A percentile compares a stretch with the other conserved stretches of the same genome.
These are phyloP conservation scores for Trebouxia sp. DNA, from an alignment of 139 green algal genomes.

Conservation along the genomic window DNA sequence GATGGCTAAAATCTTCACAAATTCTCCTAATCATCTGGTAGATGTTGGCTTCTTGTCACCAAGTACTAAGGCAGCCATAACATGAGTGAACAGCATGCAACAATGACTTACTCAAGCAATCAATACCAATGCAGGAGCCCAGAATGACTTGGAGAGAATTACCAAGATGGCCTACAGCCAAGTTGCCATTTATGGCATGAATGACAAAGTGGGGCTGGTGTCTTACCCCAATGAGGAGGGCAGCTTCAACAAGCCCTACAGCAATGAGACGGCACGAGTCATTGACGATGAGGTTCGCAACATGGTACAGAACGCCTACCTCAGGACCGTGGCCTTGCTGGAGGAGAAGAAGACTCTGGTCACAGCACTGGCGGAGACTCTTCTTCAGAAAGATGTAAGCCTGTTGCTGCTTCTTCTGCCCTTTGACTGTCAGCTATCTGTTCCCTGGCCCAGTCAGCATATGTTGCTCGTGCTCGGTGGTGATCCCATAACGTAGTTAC, in stretches of 20 bases:
- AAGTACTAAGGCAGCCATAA: too few relatives aligned
- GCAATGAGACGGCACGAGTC: slow-evolving; percentile 87
- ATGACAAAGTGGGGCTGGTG: slow-evolving; percentile 89
- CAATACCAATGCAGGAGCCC: slow-evolving; percentile 64
- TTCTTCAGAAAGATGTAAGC: slow-evolving; percentile 67
- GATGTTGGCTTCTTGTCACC: too few relatives aligned
- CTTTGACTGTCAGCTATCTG: too few relatives aligned
- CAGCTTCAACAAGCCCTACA: slow-evolving; percentile 95
- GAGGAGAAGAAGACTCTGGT: slow-evolving; percentile 82
- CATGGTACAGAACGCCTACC: slow-evolving; percentile 85
- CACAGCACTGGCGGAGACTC: slow-evolving; percentile 76
- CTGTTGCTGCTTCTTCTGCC: too few relatives aligned
- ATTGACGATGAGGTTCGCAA: slow-evolving; percentile 92
- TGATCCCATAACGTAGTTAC: too few relatives aligned
- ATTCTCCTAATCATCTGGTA: too few relatives aligned
- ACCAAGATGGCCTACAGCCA: slow-evolving; percentile 96
- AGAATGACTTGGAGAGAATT: slow-evolving; percentile 98
- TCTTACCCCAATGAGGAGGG: slow-evolving; percentile 89
- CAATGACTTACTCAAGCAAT: not conserved
- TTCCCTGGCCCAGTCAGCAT: too few relatives aligned
- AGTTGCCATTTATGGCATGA: slow-evolving; percentile 97
- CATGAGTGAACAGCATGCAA: too few relatives aligned
- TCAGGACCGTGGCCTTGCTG: slow-evolving; percentile 85
- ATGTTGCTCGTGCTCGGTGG: too few relatives aligned
- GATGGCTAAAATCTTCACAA: too few relatives aligned